Percentiles rank a stretch among this genome's conserved stretches.
These are phyloP conservation scores for Pharus latifolius DNA, from an alignment of 176 grass and related monocot species.

Conservation along the genomic window DNA sequence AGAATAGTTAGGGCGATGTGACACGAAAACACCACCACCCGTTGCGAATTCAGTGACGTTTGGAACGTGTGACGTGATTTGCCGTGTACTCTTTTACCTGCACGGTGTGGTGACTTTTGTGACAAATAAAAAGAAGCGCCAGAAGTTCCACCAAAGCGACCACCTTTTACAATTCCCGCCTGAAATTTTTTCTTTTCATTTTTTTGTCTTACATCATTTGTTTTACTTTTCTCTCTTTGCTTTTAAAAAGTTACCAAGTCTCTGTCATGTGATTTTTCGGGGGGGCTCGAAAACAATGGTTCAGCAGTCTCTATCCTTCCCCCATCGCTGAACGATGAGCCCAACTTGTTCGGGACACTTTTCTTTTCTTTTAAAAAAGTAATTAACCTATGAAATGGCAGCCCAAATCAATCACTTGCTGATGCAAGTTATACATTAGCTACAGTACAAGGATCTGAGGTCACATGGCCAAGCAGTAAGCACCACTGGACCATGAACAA, in stretches of 20 bases:
- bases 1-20: not conserved
- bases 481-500: too few species aligned
- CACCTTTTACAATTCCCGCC: not conserved
- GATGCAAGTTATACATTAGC: too few species aligned
- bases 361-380: not conserved
- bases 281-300: conserved; percentile 4
- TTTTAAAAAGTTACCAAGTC: not conserved
- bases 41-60: not conserved
- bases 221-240: not conserved
- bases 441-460: too few species aligned
- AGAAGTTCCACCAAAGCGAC: not conserved
- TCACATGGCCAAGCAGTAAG: too few species aligned
- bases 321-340: not conserved
- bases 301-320: not conserved
- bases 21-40: not conserved
- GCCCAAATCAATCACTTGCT: not conserved
- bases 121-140: not conserved
- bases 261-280: not conserved
- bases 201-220: not conserved
- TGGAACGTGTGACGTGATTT: not conserved
- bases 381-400: not conserved
- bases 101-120: conserved; percentile 11
- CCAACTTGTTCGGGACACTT: not conserved
- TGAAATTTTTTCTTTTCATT: not conserved
- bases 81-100: not conserved